Conservation (phyloP, 169 alveolate genomes). For the Cryptosporidium sp. region DNA sequence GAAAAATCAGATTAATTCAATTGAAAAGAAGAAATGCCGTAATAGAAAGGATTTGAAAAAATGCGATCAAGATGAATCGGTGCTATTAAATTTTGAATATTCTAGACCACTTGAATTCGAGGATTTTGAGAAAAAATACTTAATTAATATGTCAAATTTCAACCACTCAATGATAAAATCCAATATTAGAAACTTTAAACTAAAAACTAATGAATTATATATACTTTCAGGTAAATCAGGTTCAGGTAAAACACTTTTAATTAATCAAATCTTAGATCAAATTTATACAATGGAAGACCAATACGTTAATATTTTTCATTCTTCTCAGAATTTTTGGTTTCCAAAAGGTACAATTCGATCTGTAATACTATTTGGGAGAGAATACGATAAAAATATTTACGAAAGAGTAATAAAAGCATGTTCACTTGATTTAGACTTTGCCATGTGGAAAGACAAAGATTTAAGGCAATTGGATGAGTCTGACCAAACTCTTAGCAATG, state of each 20-base stretch:
- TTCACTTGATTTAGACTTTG: conserved; percentile 13
- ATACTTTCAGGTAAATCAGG: conserved; percentile 44
- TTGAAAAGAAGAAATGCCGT: background rate
- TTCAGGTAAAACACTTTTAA: conserved; percentile 35
- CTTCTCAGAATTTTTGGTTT: conserved; percentile 39
- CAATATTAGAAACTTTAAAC: background rate
- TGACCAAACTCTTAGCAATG: conserved; percentile 48
- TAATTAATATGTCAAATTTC: background rate
- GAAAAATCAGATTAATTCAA: background rate
- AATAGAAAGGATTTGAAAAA: background rate
- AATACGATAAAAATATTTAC: conserved; percentile 1
- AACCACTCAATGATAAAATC: background rate
- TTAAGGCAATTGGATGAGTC: conserved; percentile 51
- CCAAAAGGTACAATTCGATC: conserved; percentile 65
- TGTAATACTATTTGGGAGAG: conserved; percentile 28
- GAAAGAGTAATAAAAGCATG: conserved; percentile 43
- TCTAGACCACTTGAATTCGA: background rate
- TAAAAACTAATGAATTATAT: conserved; percentile 5
- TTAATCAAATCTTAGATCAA: conserved; percentile 4
- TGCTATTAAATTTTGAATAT: background rate
- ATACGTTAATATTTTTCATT: background rate
- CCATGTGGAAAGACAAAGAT: conserved; percentile 27
- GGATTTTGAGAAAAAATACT: background rate
- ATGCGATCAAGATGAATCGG: background rate
- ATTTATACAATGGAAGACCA: background rate